These are phyloP conservation scores for Calonectria pseudoturangicola DNA, from an alignment of 2,329 filamentous ascomycete species.

Conservation along the genomic window DNA sequence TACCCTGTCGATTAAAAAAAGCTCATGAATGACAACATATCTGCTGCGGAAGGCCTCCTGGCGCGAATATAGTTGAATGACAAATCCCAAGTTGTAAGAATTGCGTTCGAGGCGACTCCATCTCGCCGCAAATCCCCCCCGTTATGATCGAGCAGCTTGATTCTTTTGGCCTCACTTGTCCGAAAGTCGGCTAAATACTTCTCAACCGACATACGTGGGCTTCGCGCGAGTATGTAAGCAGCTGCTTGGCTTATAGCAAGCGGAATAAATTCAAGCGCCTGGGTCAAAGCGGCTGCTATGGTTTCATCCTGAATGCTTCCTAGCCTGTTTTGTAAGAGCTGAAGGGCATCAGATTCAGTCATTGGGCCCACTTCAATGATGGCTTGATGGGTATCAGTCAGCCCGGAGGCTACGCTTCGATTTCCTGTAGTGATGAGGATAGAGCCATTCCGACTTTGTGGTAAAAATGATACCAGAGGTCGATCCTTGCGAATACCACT, in stretches of 20 bases:
- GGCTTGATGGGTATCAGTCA: neutral
- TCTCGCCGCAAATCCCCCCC: neutral
- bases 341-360: neutral
- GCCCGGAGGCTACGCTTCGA: neutral
- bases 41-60: neutral
- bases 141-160: neutral
- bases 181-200: neutral
- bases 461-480: neutral
- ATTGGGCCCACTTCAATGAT: constrained; percentile 11
- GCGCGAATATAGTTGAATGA: neutral
- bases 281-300: neutral
- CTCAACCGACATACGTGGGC: neutral
- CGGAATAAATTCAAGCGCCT: constrained; percentile 3
- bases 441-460: constrained; percentile 16
- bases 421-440: constrained; percentile 9
- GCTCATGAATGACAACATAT: neutral
- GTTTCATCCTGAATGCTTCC: neutral
- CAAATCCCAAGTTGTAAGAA: neutral
- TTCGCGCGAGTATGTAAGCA: neutral
- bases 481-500: neutral
- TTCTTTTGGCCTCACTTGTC: neutral
- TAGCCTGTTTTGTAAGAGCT: neutral
- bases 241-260: constrained; percentile 10
- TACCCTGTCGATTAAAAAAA: neutral
- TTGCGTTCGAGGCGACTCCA: neutral